A percentile compares a stretch with the other conserved stretches of the same genome.
Conservation (phyloP, 306 rosid genomes). For the Glycine soja region DNA sequence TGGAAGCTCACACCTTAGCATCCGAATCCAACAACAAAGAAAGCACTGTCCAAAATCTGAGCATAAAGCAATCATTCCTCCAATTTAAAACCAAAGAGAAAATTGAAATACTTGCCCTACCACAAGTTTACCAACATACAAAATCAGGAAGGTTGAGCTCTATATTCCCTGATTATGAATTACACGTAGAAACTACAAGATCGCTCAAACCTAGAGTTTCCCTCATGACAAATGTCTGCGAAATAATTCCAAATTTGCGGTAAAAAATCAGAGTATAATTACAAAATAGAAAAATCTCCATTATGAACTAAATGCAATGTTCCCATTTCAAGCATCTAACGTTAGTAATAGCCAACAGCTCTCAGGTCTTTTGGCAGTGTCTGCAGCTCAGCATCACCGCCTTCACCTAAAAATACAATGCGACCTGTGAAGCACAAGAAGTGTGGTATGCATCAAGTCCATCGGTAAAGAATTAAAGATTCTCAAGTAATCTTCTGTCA, state of each 20-base stretch:
- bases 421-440: conserved; percentile 68
- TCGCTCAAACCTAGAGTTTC: conserved; percentile 8
- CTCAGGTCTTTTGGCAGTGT: conserved; percentile 49
- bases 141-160: conserved; percentile 8
- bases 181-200: neutral
- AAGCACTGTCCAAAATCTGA: neutral
- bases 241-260: conserved; percentile 22
- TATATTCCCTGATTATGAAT: neutral
- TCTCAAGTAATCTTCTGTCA: conserved; percentile 34
- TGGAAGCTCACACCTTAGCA: too few species aligned
- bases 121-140: conserved; percentile 34
- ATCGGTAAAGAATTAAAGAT: conserved; percentile 4
- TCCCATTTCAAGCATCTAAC: conserved; percentile 7
- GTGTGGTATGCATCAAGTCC: conserved; percentile 15
- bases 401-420: conserved; percentile 70
- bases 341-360: conserved; percentile 72
- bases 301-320: conserved; percentile 10
- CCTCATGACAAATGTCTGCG: conserved; percentile 13
- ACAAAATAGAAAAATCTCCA: conserved; percentile 31
- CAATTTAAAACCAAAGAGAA: neutral
- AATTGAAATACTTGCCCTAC: conserved; percentile 22
- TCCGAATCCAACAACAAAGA: too few species aligned
- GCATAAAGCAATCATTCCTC: conserved; percentile 4
- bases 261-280: conserved; percentile 28
- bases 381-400: conserved; percentile 53